A percentile compares a stretch with the other conserved stretches of the same genome.
Evolutionary conservation across 148 eudicot genomes (phyloP).

Genomic region (Nepenthes mirabilis): DNA sequence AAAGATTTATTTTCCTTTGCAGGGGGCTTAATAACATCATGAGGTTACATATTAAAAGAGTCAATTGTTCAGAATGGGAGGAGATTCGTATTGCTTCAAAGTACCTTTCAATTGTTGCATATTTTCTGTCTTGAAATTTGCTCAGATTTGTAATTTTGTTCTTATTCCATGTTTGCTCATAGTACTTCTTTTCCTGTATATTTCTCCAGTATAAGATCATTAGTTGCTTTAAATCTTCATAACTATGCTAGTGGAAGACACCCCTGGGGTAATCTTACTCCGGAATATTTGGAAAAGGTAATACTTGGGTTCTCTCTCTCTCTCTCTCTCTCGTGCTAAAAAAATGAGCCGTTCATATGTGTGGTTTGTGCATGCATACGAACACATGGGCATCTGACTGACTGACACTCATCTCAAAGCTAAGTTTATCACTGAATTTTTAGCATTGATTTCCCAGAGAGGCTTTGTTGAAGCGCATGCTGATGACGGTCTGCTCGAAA

Average conservation of each 20-base stretch:
- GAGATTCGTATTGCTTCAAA: slow-evolving; percentile 46
- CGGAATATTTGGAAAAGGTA: slow-evolving; percentile 88
- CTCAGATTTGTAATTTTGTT: neutral
- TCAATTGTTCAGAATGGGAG: slow-evolving; percentile 53
- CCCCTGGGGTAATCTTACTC: slow-evolving; percentile 92
- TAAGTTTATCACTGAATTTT: neutral
- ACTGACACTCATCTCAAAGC: neutral
- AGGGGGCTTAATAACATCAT: slow-evolving; percentile 61
- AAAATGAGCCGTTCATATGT: too few relatives aligned
- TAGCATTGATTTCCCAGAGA: slow-evolving; percentile 28
- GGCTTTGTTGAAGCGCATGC: slow-evolving; percentile 87
- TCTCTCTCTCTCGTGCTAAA: neutral
- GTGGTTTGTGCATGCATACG: too few relatives aligned
- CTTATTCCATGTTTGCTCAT: neutral
- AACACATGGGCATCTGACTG: too few relatives aligned
- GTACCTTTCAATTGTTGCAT: slow-evolving; percentile 10
- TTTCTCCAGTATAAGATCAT: slow-evolving; percentile 68
- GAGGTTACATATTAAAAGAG: slow-evolving; percentile 41
- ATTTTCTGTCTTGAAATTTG: too few relatives aligned
- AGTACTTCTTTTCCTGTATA: neutral
- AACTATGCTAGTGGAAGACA: slow-evolving; percentile 95
- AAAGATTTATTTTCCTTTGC: slow-evolving; percentile 7
- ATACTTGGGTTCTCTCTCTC: neutral
- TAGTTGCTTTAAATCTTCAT: slow-evolving; percentile 81
- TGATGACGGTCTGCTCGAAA: slow-evolving; percentile 83